phyloP scores from a whole-genome alignment of 2,329 filamentous ascomycete species.

The Calonectria fujianensis region DNA sequence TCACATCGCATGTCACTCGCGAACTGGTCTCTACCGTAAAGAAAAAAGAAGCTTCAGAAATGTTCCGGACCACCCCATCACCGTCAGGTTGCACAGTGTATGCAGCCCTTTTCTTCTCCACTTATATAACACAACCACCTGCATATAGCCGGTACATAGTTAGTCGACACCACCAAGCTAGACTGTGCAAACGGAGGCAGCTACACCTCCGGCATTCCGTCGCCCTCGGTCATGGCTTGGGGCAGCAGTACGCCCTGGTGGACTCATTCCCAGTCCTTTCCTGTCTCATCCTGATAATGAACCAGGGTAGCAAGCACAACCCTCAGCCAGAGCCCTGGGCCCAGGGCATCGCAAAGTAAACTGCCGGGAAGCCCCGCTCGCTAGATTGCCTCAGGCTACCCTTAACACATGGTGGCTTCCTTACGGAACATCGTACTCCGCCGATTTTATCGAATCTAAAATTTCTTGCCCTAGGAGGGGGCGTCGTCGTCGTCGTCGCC shows the following conservation, averaged over 20 bases:
- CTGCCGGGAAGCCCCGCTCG: slow-evolving; percentile 26
- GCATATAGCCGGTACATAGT: slow-evolving; percentile 8
- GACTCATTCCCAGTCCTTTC: background rate
- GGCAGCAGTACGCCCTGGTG: background rate
- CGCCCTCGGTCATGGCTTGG: slow-evolving; percentile 12
- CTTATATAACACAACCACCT: slow-evolving; percentile 7
- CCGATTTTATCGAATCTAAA: background rate
- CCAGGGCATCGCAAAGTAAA: slow-evolving; percentile 23
- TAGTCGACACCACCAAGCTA: background rate
- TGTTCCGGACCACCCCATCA: background rate
- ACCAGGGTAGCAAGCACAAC: slow-evolving; percentile 21
- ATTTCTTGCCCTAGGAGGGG: background rate
- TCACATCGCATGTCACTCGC: slow-evolving; percentile 10
- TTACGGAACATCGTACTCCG: slow-evolving; percentile 3
- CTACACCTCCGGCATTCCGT: slow-evolving; percentile 2
- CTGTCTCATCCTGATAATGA: slow-evolving; percentile 27
- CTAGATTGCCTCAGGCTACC: slow-evolving; percentile 8
- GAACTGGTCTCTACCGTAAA: slow-evolving; percentile 4
- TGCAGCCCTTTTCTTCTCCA: background rate
- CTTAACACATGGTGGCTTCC: slow-evolving; percentile 16
- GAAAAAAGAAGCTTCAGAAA: slow-evolving; percentile 8
- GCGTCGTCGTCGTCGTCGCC: background rate
- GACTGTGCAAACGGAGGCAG: background rate
- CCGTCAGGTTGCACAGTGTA: background rate
- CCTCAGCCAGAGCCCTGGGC: background rate